Evolutionary conservation across 768 basidiomycete species (phyloP).

Genomic region (Dacryopinax primogenitus): DNA sequence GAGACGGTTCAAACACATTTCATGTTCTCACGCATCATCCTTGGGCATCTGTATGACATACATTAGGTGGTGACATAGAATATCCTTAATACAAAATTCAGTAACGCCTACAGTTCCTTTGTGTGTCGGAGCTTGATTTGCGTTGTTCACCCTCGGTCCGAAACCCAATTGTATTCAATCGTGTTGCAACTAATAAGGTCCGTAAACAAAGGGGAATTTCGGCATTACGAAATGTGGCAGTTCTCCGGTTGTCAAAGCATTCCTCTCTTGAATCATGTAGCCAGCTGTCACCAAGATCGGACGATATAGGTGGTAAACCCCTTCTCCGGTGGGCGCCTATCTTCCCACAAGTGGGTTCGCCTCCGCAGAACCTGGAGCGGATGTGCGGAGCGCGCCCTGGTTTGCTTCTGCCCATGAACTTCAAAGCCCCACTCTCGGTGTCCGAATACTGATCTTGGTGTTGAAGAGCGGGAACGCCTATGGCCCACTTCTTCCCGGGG

Average conservation of each 20-base stretch:
- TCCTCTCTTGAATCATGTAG: too few species aligned
- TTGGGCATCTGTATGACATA: neutral
- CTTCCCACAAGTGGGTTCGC: too few species aligned
- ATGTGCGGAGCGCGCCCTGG: too few species aligned
- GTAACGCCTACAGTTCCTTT: neutral
- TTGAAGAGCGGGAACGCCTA: too few species aligned
- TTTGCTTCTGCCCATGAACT: too few species aligned
- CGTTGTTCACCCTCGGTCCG: neutral
- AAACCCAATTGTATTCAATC: neutral
- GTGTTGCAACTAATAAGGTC: neutral
- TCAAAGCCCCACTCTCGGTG: too few species aligned
- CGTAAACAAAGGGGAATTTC: neutral
- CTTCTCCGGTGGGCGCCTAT: too few species aligned
- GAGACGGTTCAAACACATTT: neutral
- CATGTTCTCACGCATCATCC: neutral
- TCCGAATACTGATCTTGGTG: too few species aligned
- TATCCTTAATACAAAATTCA: neutral
- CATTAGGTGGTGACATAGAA: neutral
- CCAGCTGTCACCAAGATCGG: too few species aligned
- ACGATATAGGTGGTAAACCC: too few species aligned
- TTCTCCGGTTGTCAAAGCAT: neutral
- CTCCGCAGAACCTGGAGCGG: too few species aligned
- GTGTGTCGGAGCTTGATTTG: neutral
- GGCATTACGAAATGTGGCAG: neutral
- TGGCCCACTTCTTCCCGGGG: too few species aligned